A percentile compares a stretch with the other conserved stretches of the same genome.
Evolutionary conservation across 345 rosid species (phyloP).

Genomic region (Combretum micranthum): DNA sequence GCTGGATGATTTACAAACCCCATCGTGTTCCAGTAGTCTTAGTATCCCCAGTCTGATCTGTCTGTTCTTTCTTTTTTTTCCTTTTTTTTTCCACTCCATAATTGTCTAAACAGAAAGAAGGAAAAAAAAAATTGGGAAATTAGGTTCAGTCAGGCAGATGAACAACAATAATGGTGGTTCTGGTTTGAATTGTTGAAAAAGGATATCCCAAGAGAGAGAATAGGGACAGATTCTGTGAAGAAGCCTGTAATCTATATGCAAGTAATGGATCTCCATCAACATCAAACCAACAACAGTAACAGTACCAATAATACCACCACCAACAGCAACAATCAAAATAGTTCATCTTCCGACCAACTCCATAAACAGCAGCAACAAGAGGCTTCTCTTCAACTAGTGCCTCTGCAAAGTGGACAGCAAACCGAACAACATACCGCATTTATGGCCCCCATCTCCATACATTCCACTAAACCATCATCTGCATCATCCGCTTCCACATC

Average conservation of each 20-base stretch:
- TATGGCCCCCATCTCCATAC: conserved; percentile 37
- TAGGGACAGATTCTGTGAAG: no score
- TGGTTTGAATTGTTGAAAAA: no score
- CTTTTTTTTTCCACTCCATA: neutral
- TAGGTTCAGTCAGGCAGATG: conserved; percentile 12
- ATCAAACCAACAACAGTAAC: no score
- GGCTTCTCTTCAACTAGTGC: conserved; percentile 16
- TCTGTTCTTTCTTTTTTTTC: conserved; percentile 7
- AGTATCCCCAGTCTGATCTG: neutral
- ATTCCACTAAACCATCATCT: conserved; percentile 1
- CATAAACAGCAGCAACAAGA: conserved; percentile 9
- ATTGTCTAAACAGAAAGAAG: neutral
- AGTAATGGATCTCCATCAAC: no score
- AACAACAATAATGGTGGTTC: no score
- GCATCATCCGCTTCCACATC: neutral
- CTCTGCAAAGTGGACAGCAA: conserved; percentile 1
- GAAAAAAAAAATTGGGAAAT: neutral
- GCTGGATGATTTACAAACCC: no score
- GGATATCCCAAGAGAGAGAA: no score
- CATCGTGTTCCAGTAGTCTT: no score
- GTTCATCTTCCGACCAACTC: conserved; percentile 13
- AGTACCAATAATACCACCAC: no score
- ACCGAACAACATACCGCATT: conserved; percentile 24
- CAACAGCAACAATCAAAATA: conserved; percentile 13
- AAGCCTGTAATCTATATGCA: no score